Conservation (phyloP, 768 basidiomycete genomes). For the Pleurotus citrinopileatus region DNA sequence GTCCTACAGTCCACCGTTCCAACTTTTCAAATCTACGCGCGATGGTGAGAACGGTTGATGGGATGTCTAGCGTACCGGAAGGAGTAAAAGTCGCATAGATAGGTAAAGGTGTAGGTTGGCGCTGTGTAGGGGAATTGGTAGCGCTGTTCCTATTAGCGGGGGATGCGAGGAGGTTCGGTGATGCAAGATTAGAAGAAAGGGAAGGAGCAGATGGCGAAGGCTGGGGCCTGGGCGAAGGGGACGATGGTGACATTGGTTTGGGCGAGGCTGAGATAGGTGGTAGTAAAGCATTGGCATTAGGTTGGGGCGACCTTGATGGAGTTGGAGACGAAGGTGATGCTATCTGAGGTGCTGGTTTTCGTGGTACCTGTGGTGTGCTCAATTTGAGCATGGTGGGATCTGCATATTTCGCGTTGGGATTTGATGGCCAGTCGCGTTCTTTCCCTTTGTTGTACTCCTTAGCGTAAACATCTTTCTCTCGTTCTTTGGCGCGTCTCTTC, state of each 20-base stretch:
- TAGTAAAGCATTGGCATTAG: background rate
- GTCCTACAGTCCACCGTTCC: slow-evolving; percentile 87
- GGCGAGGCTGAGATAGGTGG: slow-evolving; percentile 44
- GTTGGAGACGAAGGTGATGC: slow-evolving; percentile 64
- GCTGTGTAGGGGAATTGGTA: slow-evolving; percentile 1
- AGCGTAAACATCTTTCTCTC: slow-evolving; percentile 54
- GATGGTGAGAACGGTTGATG: slow-evolving; percentile 69
- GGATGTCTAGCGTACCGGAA: slow-evolving; percentile 72
- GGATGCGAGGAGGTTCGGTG: slow-evolving; percentile 28
- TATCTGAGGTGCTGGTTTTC: slow-evolving; percentile 45
- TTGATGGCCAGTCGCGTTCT: slow-evolving; percentile 53
- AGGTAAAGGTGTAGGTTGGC: slow-evolving; percentile 29
- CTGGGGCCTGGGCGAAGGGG: slow-evolving; percentile 42
- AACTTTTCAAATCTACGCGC: slow-evolving; percentile 85
- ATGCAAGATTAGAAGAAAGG: slow-evolving; percentile 51
- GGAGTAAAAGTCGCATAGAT: slow-evolving; percentile 74
- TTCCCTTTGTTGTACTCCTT: slow-evolving; percentile 39
- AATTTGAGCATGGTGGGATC: slow-evolving; percentile 62
- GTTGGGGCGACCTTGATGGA: slow-evolving; percentile 35
- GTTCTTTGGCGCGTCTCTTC: slow-evolving; percentile 44
- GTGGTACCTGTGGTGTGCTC: slow-evolving; percentile 42
- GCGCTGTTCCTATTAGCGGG: slow-evolving; percentile 1
- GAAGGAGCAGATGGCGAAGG: slow-evolving; percentile 28
- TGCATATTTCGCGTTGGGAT: slow-evolving; percentile 44
- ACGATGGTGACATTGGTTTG: slow-evolving; percentile 62